Evolutionary conservation across 345 rosid genomes (phyloP).

Genomic region (Sisymbrium irio): DNA sequence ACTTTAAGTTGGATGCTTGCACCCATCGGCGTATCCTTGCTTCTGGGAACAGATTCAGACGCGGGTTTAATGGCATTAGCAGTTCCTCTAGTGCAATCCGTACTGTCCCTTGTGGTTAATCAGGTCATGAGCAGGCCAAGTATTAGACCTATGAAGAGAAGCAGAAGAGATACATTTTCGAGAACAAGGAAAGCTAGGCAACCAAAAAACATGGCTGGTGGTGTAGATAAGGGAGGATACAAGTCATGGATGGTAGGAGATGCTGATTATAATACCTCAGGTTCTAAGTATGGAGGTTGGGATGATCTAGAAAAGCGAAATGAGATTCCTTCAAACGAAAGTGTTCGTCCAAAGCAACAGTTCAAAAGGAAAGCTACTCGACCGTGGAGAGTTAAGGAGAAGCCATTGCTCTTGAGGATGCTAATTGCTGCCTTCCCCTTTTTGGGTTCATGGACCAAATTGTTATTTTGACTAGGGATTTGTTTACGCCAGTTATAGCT

Average conservation of each 20-base stretch:
- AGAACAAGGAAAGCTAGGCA: conserved; percentile 30
- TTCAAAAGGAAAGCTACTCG: conserved; percentile 43
- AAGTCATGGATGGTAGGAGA: conserved; percentile 62
- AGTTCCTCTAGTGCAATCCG: conserved; percentile 75
- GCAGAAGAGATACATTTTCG: conserved; percentile 44
- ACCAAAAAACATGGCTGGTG: conserved; percentile 29
- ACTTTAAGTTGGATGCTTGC: conserved; percentile 83
- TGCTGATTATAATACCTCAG: conserved; percentile 25
- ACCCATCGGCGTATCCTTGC: conserved; percentile 59
- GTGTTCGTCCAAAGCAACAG: conserved; percentile 31
- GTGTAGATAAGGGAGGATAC: conserved; percentile 42
- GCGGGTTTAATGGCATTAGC: conserved; percentile 85
- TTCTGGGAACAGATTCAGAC: conserved; percentile 74
- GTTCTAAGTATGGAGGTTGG: conserved; percentile 69
- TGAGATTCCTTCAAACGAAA: conserved; percentile 17
- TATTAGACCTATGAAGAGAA: conserved; percentile 36
- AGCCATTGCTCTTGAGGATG: conserved; percentile 60
- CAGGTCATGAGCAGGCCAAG: conserved; percentile 51
- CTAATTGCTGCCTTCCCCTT: conserved; percentile 74
- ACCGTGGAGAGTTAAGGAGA: conserved; percentile 61
- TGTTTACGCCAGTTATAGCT: background rate
- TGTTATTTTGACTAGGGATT: conserved; percentile 45
- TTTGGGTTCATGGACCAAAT: conserved; percentile 63
- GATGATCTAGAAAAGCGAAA: conserved; percentile 60
- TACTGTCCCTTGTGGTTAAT: conserved; percentile 53